Evolutionary conservation across 2,329 filamentous ascomycete genomes (phyloP), one percentile per base, ranked within the genome.

Genomic region (Xenoacremonium recifei): DNA sequence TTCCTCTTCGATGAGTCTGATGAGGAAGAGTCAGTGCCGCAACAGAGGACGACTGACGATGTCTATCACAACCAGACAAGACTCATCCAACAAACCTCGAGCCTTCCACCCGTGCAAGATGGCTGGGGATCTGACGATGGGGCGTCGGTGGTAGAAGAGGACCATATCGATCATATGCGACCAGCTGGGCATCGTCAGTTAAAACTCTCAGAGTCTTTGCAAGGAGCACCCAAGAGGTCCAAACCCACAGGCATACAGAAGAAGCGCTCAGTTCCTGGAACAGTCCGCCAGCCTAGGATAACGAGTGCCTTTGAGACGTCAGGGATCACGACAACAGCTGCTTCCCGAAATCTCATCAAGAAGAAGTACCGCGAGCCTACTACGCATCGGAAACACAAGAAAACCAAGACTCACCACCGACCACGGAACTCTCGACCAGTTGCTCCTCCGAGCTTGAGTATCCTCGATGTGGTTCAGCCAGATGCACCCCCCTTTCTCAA

Each of bases 401-500:
- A 27, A 4, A 35, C 23, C 17, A 50, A 35, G 38, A 47, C 45
- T 35, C 40, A 38, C 5, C 30, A 35, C 17, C 12, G 27, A 18
- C 38, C 30, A 21, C 42, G 42, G 7, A 27, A 27, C 5, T 37
- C 31, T 10, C 55, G 39, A 21, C 17, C 17, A 9, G 21, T 37
- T 25, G 35, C 50, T 2, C 64, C 74, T n/a, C 77, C 77, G 4
- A 62, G 59, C 16, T 67, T 85, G 16, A 76, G 81, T 50, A 82
- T 85, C 41, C 57, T 84, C n/a, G 81, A 85, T 59, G 72, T 82
- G 17, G 67, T 76, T 33, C 72, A 76, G 47, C 58, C 66, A 2
- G 54, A 68, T 43, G 76, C 79, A 1, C 82, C 82, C 2, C 62
- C 59, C 2, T 85, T 85, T 48, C 63, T 85, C 23, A 79, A 72